A percentile compares a stretch with the other conserved stretches of the same genome.
Evolutionary conservation across 2,329 filamentous ascomycete genomes (phyloP).

Genomic region (Penicillium sp.): DNA sequence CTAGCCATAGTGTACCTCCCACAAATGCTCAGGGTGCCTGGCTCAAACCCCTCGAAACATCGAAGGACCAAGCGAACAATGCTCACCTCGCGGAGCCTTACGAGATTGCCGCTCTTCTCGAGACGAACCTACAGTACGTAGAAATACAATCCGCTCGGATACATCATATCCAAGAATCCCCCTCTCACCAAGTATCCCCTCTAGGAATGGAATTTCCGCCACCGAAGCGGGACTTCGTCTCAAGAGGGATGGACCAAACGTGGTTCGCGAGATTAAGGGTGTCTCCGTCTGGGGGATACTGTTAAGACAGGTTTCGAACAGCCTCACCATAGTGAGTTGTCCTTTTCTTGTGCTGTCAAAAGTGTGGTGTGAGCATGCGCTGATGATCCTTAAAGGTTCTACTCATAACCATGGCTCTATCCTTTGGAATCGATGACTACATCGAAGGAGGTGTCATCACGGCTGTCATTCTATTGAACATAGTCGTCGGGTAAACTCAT

Average conservation of each 20-base stretch:
- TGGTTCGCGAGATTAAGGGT: conserved; percentile 68
- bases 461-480: conserved; percentile 58
- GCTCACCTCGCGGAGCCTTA: conserved; percentile 18
- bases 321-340: conserved; percentile 62
- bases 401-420: conserved; percentile 68
- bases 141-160: background rate
- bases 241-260: conserved; percentile 65
- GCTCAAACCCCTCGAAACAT: background rate
- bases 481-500: conserved; percentile 49
- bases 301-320: conserved; percentile 73
- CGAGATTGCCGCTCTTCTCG: conserved; percentile 10
- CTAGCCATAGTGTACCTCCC: background rate
- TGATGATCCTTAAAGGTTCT: conserved; percentile 53
- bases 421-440: conserved; percentile 55
- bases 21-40: conserved; percentile 1
- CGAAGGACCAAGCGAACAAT: conserved; percentile 1
- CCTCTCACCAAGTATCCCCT: background rate
- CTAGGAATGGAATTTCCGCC: conserved; percentile 59
- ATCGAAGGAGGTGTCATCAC: conserved; percentile 60
- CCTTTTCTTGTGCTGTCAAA: background rate
- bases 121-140: conserved; percentile 19
- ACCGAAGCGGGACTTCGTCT: conserved; percentile 65
- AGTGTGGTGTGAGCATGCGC: background rate
- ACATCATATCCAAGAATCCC: background rate
- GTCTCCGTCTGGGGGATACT: conserved; percentile 73